These are phyloP conservation scores for Lipomyces lipofer DNA, from an alignment of 805 yeast genomes.

Conservation along the genomic window DNA sequence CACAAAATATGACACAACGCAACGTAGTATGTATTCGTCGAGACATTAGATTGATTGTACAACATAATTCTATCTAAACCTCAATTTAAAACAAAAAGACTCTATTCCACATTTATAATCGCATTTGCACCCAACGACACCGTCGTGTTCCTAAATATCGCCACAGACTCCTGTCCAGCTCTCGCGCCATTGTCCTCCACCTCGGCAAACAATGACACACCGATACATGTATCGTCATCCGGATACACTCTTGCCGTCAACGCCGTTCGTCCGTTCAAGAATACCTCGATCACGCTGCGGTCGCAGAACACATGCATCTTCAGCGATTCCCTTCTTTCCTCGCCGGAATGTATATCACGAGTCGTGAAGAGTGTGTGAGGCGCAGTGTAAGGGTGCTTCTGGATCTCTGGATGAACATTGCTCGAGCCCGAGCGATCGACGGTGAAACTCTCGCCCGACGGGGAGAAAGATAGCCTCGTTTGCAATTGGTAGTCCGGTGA, in stretches of 20 bases:
- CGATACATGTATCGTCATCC: background rate
- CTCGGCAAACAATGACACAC: background rate
- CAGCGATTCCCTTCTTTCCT: background rate
- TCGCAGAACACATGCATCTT: slow-evolving; percentile 1
- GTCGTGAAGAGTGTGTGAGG: slow-evolving; percentile 2
- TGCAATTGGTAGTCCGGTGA: background rate
- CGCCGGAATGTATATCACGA: background rate
- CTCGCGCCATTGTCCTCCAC: background rate
- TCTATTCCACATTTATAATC: background rate
- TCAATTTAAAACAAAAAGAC: too few species aligned
- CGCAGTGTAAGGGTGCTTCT: background rate
- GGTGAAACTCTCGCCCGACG: background rate
- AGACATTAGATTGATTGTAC: too few species aligned
- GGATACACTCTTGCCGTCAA: slow-evolving; percentile 1
- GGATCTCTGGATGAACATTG: background rate
- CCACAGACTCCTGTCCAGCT: background rate
- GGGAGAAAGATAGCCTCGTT: background rate
- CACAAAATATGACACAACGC: too few species aligned
- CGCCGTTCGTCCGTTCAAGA: slow-evolving; percentile 6
- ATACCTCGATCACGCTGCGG: slow-evolving; percentile 4
- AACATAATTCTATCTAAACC: too few species aligned
- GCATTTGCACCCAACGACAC: background rate
- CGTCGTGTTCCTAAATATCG: slow-evolving; percentile 1
- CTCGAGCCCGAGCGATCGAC: background rate
- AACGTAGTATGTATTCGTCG: too few species aligned